Evolutionary conservation across 176 grass and related monocot species (phyloP), one percentile per base, ranked within the genome.

Genomic region (Lolium perenne): DNA sequence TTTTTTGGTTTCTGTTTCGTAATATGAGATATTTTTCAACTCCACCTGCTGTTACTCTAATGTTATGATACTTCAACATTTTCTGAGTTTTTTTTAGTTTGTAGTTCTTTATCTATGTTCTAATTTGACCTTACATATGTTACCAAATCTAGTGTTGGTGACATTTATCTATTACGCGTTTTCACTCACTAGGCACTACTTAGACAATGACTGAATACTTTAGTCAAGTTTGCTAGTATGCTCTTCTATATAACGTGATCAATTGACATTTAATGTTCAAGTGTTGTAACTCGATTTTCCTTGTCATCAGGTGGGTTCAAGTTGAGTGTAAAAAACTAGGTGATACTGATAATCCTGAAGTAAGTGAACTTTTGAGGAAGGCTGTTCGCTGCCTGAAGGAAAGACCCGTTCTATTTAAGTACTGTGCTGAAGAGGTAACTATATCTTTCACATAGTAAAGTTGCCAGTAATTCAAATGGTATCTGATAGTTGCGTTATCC

Each of bases 251-350:
- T 71, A 62, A 65, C 49, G 73, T 70, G 46, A 78, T 86, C 35
- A 73, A 20, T 57, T 76, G 58, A 6, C 71, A 84, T 74, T 56
- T 68, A 61, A 53, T 79, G 21, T 80, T 38, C 68, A 68, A 41
- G 26, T 75, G 22, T 17, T 62, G 4, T 25, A 71, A 82, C 8
- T 79, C 49, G 49, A 50, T 62, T 73, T 48, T 38, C 23, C 6
- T 58, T 78, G 8, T 57, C 67, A 87, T 80, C 68, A 95, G 95
- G 88, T 96, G 97, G 97, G 94, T 99, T 88, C 97, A 99, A 91
- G 88, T 85, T 86, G 97, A 99, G 87, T 99, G 97, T 89, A 99
- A 92, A 80, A 96, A 92, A 58, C 74, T 99, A 86, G 94, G 97
- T 51, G 97, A 99, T 80, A 94, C 70, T 79, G 97, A 99, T 85